Conservation (phyloP, 768 basidiomycete genomes). For the Tricholoma furcatifolium region DNA sequence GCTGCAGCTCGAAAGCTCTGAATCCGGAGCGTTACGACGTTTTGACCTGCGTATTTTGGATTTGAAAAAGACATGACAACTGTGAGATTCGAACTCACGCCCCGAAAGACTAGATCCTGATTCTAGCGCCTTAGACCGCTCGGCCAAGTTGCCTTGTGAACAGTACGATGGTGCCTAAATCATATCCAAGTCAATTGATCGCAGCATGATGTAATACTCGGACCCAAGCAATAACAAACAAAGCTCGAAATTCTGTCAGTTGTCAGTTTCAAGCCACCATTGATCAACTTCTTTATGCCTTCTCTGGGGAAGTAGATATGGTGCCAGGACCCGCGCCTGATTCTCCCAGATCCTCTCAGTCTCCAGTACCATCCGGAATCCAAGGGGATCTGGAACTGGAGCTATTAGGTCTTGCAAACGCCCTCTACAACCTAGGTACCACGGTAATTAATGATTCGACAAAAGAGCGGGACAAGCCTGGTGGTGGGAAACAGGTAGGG, state of each 20-base stretch:
- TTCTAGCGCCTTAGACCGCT: constrained; percentile 63
- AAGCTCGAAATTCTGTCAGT: no score
- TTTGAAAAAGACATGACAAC: background rate
- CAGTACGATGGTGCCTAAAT: no score
- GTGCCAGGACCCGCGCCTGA: constrained; percentile 44
- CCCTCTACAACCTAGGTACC: constrained; percentile 78
- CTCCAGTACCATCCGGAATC: constrained; percentile 62
- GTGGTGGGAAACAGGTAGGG: constrained; percentile 75
- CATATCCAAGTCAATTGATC: no score
- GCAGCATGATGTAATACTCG: no score
- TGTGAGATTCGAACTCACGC: no score
- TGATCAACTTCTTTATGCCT: no score
- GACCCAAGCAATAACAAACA: no score
- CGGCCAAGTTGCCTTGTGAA: constrained; percentile 40
- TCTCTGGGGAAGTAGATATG: background rate
- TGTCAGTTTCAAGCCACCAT: no score
- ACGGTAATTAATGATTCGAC: constrained; percentile 83
- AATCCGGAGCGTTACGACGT: no score
- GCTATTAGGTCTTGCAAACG: constrained; percentile 71
- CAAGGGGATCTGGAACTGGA: constrained; percentile 80
- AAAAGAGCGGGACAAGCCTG: constrained; percentile 73
- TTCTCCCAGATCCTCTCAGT: constrained; percentile 73
- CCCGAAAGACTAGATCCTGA: constrained; percentile 27
- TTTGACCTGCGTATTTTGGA: no score
- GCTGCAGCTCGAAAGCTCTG: no score